Base-by-base conservation (phyloP, 23 red algal species). In the Pyropia yezoensis region DNA sequence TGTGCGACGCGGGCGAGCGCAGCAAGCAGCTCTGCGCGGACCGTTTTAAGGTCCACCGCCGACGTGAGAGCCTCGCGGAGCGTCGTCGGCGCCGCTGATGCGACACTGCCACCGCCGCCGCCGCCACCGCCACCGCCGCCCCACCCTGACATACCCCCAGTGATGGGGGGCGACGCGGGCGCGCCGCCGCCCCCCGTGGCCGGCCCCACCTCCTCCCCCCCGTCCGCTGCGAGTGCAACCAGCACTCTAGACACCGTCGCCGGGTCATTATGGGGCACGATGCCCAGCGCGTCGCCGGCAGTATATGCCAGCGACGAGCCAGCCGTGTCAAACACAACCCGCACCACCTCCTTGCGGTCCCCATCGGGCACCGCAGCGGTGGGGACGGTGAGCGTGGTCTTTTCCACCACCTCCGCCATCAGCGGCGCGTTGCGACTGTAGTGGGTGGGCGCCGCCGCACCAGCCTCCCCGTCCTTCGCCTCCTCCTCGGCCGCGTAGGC, bases 231-330 rank as follows among this genome's bases (percentile, higher is more conserved):
- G 3, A 94, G n/a, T 8, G 74, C 50, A 49, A 32, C 64, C 14
- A 95, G 76, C 47, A 95, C 34, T 32, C 66, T 22, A 1, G 65
- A 33, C 17, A 98, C 94, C 52, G 82, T 62, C 18, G 61, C 57
- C 5, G 74, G 49, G 52, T 79, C 72, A 55, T 98, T 98, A 14
- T 53, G 66, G 1, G 87, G 86, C 39, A 91, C 58, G 24, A 98
- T 54, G 14, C 74, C 86, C 19, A 98, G 45, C 13, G 94, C 86
- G 69, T 98, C 94, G 9, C 94, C 94, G 0, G 83, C 72, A 13
- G 58, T 59, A 52, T 91, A 98, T 13, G 66, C 24, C 14, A 89
- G 22, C 20, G 50, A 54, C n/a, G 73, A 57, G 11, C 55, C 80
- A 7, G 49, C 17, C 8, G 87, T 53, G 49, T 78, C 81, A 25